Percentiles rank a stretch among this genome's conserved stretches.
Evolutionary conservation across 2,329 filamentous ascomycete species (phyloP).

Genomic region (Pseudocercospora crystallina): DNA sequence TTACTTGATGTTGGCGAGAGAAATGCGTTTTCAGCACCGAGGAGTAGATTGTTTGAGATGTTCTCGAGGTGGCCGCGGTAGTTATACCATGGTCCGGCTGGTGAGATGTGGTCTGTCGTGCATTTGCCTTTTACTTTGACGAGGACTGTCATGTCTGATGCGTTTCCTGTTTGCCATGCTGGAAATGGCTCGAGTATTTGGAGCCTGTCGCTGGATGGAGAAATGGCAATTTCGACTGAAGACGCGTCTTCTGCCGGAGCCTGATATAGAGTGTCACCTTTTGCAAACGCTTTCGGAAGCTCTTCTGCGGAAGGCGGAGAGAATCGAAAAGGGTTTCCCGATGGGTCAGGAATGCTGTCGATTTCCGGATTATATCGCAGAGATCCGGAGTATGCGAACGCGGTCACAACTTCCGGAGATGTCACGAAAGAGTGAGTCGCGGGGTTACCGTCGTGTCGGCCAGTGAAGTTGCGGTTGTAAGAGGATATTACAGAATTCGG

Average conservation of each 20-base stretch:
- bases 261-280: conserved; percentile 84
- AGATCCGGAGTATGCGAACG: conserved; percentile 76
- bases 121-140: conserved; percentile 97
- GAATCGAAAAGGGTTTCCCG: conserved; percentile 92
- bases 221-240: conserved; percentile 73
- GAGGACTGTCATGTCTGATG: conserved; percentile 76
- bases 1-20: conserved; percentile 67
- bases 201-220: conserved; percentile 86
- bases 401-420: conserved; percentile 83
- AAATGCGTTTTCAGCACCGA: conserved; percentile 83
- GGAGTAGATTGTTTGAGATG: conserved; percentile 99
- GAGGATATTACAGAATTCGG: conserved; percentile 96
- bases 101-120: conserved; percentile 92
- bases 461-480: conserved; percentile 99
- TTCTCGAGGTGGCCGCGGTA: conserved; percentile 98
- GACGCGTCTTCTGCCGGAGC: conserved; percentile 78
- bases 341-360: conserved; percentile 86
- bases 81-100: conserved; percentile 95
- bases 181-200: conserved; percentile 84
- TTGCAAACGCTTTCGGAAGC: conserved; percentile 83
- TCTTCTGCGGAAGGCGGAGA: conserved; percentile 73
- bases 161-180: conserved; percentile 86
- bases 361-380: conserved; percentile 83
- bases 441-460: conserved; percentile 92
- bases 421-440: conserved; percentile 91